Evolutionary conservation across 257 asterid genomes (phyloP).

Genomic region (Forsythia viridissima): DNA sequence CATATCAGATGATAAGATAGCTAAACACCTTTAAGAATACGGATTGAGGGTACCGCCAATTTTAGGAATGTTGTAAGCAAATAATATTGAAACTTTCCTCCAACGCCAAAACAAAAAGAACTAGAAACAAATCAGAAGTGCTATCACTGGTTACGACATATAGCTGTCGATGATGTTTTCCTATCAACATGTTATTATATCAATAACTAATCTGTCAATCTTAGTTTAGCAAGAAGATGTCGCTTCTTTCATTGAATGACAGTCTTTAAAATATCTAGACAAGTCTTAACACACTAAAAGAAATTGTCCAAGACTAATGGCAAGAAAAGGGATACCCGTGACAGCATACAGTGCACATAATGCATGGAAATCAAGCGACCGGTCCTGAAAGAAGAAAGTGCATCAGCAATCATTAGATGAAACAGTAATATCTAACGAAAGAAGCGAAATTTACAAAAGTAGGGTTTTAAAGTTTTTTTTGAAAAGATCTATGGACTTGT

Average conservation of each 20-base stretch:
- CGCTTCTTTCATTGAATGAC: not conserved
- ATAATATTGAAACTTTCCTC: too few relatives aligned
- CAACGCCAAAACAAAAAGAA: too few relatives aligned
- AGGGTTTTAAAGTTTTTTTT: not conserved
- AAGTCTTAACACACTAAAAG: not conserved
- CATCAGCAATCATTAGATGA: conserved; percentile 13
- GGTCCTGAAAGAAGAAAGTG: conserved; percentile 55
- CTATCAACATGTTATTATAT: not conserved
- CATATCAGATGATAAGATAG: not conserved
- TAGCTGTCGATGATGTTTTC: not conserved
- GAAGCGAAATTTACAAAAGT: not conserved
- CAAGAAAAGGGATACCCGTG: conserved; percentile 57
- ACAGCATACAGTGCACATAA: conserved; percentile 87
- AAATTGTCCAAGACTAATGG: conserved; percentile 18
- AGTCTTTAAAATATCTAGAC: not conserved
- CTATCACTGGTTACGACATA: too few relatives aligned
- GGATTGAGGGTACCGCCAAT: too few relatives aligned
- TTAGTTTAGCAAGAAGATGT: not conserved
- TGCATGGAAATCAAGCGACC: conserved; percentile 77
- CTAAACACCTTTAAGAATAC: not conserved
- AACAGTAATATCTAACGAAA: not conserved
- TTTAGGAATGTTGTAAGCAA: too few relatives aligned
- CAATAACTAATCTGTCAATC: not conserved
- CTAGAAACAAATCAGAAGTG: too few relatives aligned
- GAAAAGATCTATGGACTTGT: not conserved